Evolutionary conservation across 192 early-diverging fungal genomes (phyloP).

Genomic region (Coemansia guatemalensis): DNA sequence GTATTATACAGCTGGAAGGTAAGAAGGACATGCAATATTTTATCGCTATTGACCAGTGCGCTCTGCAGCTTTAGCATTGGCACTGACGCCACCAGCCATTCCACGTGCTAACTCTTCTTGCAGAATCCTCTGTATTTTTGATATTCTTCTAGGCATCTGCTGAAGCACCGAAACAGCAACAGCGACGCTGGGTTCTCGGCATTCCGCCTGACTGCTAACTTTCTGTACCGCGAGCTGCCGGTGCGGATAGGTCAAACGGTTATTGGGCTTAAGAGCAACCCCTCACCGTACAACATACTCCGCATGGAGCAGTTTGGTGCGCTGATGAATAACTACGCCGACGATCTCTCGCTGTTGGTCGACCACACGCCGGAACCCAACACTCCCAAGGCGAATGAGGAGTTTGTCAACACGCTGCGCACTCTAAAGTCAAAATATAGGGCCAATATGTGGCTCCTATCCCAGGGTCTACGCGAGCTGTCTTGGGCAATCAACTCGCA

Average conservation of each 20-base stretch:
- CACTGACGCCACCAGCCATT: background rate
- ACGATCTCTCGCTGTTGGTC: conserved; percentile 53
- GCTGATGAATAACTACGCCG: conserved; percentile 55
- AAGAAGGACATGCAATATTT: conserved; percentile 16
- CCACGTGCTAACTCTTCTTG: background rate
- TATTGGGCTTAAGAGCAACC: conserved; percentile 48
- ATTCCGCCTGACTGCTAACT: conserved; percentile 53
- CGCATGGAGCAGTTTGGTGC: conserved; percentile 47
- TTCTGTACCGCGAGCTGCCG: conserved; percentile 59
- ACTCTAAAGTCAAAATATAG: conserved; percentile 34
- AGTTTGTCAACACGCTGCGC: conserved; percentile 48
- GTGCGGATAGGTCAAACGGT: conserved; percentile 60
- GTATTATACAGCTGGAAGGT: conserved; percentile 51
- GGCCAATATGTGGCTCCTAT: conserved; percentile 39
- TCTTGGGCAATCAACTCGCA: conserved; percentile 43
- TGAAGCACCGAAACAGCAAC: conserved; percentile 45
- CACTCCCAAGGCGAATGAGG: conserved; percentile 33
- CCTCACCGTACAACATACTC: conserved; percentile 48
- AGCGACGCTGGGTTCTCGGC: conserved; percentile 42
- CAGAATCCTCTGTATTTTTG: conserved; percentile 2
- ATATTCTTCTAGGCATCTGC: conserved; percentile 28
- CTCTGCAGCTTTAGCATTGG: background rate
- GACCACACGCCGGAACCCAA: conserved; percentile 27
- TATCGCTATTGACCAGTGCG: background rate
- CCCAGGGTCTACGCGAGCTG: conserved; percentile 47